phyloP scores from a whole-genome alignment of 176 grass and related monocot genomes.

The Musa acuminata region DNA sequence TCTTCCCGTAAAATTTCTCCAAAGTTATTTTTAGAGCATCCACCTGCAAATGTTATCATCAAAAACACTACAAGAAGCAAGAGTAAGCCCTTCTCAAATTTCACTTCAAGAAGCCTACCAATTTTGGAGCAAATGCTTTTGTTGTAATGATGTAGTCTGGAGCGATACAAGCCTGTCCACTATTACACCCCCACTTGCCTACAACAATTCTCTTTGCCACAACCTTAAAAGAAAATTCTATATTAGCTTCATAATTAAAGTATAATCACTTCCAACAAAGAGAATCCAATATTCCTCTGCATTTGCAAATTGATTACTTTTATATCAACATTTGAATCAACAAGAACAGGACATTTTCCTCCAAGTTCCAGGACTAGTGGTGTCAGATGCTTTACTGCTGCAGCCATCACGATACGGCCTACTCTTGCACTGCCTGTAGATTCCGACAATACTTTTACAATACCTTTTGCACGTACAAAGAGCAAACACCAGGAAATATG shows the following conservation, averaged over 20 bases:
- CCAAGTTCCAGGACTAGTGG: slow-evolving; percentile 78
- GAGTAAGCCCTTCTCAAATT: not conserved
- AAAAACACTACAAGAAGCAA: not conserved
- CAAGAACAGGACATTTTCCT: slow-evolving; percentile 81
- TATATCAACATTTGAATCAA: slow-evolving; percentile 65
- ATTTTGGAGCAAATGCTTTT: slow-evolving; percentile 56
- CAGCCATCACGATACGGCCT: slow-evolving; percentile 57
- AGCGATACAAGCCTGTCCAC: slow-evolving; percentile 82
- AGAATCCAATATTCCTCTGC: not conserved
- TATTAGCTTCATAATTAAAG: not conserved
- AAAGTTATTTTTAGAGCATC: slow-evolving; percentile 49
- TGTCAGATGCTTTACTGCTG: slow-evolving; percentile 76
- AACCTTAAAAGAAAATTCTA: slow-evolving; percentile 31
- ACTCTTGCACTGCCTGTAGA: slow-evolving; percentile 54
- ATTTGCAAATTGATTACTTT: slow-evolving; percentile 39
- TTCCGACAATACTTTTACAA: too few species aligned
- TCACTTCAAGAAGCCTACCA: slow-evolving; percentile 37
- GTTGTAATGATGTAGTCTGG: slow-evolving; percentile 87
- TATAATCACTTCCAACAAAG: not conserved
- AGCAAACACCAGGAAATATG: too few species aligned
- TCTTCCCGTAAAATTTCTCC: slow-evolving; percentile 64
- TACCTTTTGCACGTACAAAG: too few species aligned
- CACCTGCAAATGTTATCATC: slow-evolving; percentile 29
- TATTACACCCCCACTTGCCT: slow-evolving; percentile 93
- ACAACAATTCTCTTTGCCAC: slow-evolving; percentile 57